These are phyloP conservation scores for Cladobotryum protrusum DNA, from an alignment of 2,329 filamentous ascomycete genomes.

Conservation along the genomic window DNA sequence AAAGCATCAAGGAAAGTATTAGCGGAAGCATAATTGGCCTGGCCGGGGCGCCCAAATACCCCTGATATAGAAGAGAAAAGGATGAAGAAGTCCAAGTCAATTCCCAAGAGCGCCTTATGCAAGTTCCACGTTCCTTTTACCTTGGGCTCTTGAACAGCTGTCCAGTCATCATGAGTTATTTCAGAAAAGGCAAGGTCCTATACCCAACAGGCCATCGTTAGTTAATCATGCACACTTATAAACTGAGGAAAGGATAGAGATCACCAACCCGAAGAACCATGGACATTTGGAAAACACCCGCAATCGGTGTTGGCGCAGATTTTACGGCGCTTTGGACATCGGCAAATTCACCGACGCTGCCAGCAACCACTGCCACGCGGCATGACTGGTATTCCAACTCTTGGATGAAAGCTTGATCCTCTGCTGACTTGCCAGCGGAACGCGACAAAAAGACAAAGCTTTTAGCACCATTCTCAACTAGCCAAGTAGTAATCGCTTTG, in stretches of 20 bases:
- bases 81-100: conserved; percentile 28
- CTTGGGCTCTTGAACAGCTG: conserved; percentile 20
- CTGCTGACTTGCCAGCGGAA: not conserved
- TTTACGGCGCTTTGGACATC: conserved; percentile 6
- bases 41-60: conserved; percentile 25
- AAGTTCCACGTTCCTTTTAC: conserved; percentile 28
- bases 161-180: conserved; percentile 29
- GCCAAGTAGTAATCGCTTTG: conserved; percentile 11
- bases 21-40: conserved; percentile 34
- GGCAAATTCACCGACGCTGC: conserved; percentile 3
- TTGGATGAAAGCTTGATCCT: conserved; percentile 9
- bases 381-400: conserved; percentile 17
- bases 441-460: conserved; percentile 20
- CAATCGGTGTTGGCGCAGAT: conserved; percentile 20
- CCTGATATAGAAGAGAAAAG: conserved; percentile 26
- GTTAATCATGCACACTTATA: not conserved
- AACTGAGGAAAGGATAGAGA: not conserved
- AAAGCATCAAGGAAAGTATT: conserved; percentile 35
- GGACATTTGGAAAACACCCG: conserved; percentile 31
- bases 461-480: conserved; percentile 19
- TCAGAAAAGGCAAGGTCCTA: conserved; percentile 10
- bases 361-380: conserved; percentile 16
- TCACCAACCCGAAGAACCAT: conserved; percentile 24
- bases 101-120: conserved; percentile 15
- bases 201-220: not conserved